phyloP scores from a whole-genome alignment of 306 rosid species.

The Prunus fruticosa region DNA sequence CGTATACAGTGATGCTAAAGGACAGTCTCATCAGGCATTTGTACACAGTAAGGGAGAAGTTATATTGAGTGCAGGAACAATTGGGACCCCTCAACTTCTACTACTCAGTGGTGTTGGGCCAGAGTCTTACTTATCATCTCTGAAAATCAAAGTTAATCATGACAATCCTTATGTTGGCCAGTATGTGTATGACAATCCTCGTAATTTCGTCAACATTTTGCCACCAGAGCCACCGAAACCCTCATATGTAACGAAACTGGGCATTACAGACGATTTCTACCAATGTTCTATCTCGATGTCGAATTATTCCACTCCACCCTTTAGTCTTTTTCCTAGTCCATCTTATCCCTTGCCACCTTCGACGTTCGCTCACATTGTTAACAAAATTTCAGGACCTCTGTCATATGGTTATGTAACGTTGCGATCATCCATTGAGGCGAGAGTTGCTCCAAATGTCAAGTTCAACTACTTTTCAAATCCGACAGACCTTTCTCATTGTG shows the following conservation, averaged over 20 bases:
- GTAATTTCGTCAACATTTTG: background rate
- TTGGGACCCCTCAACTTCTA: constrained; percentile 34
- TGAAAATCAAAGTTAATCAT: background rate
- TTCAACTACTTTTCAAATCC: constrained; percentile 24
- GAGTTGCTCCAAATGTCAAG: background rate
- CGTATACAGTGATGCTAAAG: constrained; percentile 13
- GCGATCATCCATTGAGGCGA: background rate
- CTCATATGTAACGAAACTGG: background rate
- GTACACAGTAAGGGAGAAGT: constrained; percentile 22
- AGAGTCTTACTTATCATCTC: constrained; percentile 19
- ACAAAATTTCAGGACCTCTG: background rate
- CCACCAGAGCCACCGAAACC: constrained; percentile 4
- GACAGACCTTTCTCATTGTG: constrained; percentile 4
- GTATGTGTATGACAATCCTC: constrained; percentile 32
- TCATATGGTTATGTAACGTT: background rate
- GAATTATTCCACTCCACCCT: background rate
- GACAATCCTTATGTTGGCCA: constrained; percentile 21
- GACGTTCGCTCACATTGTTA: background rate
- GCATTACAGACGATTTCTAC: constrained; percentile 4
- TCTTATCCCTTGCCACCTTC: background rate
- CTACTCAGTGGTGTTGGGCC: constrained; percentile 24
- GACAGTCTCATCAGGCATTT: constrained; percentile 9
- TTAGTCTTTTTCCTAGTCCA: background rate
- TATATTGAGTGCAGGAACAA: constrained; percentile 22
- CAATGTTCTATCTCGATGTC: background rate